Evolutionary conservation across 2,329 filamentous ascomycete species (phyloP), one percentile per base, ranked within the genome.

Genomic region (Incumbomyces lentus): DNA sequence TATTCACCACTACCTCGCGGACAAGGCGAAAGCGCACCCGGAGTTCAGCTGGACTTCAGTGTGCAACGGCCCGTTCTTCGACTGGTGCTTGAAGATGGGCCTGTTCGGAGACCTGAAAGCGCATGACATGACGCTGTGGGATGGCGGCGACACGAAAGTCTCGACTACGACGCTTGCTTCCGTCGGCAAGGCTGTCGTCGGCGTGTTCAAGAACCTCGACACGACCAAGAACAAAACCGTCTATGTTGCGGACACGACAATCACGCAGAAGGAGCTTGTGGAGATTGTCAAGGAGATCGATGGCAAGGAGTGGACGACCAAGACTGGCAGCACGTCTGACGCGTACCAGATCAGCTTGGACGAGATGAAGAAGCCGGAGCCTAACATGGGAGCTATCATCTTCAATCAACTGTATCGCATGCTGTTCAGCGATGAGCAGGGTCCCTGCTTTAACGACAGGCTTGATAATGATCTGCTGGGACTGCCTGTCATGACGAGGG

Each of bases 161-260:
- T 72, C 66, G 40, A 48, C 66, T 7, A 75, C 75, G 0, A 74
- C 68, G 0, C 61, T 79, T 1, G 53, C 59, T 0, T 66, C 65
- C 1, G 56, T 79, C 6, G 75, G 61, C 0, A 61, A 69, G 16
- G 71, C 68, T 1, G 65, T 80, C 0, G 68, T 70, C 0, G 69
- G 68, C 0, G 61, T 76, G 1, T 58, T 79, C 1, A 26, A 26
- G 13, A 65, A 76, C 47, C 68, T 66, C 0, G 68, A 73, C 2
- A 68, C 73, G 55, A 78, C 76, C n/a, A 69, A 68, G 58, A 79
- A 81, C 56, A 63, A 68, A 3, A 47, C 58, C 2, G 63, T 80
- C 2, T 67, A 65, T 48, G 60, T 76, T n/a, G 58, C 71, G 6
- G 67, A 70, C 19, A 59, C 67, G 8, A 59, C 64, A 3, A 60